A percentile compares a stretch with the other conserved stretches of the same genome.
These are phyloP conservation scores for Suhomyces faveliae DNA, from an alignment of 805 yeast genomes.

Conservation along the genomic window DNA sequence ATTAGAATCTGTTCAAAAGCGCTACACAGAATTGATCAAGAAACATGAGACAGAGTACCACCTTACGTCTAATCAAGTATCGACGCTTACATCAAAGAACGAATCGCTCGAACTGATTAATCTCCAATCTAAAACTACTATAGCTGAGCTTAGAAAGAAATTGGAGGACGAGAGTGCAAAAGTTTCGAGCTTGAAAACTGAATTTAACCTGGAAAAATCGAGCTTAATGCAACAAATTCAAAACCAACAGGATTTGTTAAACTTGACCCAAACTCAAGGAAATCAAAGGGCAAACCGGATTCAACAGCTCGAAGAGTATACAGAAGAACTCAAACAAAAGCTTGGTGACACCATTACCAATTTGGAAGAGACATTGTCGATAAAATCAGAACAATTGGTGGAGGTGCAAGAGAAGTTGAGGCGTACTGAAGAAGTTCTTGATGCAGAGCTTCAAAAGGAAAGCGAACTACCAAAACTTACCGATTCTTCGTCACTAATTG, in stretches of 20 bases:
- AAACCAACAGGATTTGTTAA: conserved; percentile 59
- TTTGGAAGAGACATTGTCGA: conserved; percentile 33
- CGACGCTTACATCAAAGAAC: conserved; percentile 26
- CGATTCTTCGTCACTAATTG: conserved; percentile 54
- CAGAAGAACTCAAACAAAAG: conserved; percentile 40
- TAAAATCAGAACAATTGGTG: conserved; percentile 38
- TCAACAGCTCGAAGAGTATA: conserved; percentile 48
- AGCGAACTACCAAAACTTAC: conserved; percentile 46
- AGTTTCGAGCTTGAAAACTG: conserved; percentile 21
- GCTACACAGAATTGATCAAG: conserved; percentile 38
- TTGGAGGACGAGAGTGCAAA: conserved; percentile 24
- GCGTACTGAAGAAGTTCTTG: conserved; percentile 42
- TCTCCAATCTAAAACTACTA: conserved; percentile 37
- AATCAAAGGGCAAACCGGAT: conserved; percentile 54
- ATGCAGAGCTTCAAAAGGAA: conserved; percentile 37
- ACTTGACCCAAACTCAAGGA: conserved; percentile 52
- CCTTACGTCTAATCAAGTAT: conserved; percentile 26
- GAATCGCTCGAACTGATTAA: conserved; percentile 33
- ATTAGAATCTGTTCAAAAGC: conserved; percentile 31
- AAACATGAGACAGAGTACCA: conserved; percentile 38
- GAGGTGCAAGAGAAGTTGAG: conserved; percentile 35
- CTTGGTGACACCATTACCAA: conserved; percentile 35
- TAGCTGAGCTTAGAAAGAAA: conserved; percentile 48
- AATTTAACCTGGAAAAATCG: conserved; percentile 48
- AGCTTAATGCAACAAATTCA: conserved; percentile 35